phyloP scores from a whole-genome alignment of 768 basidiomycete genomes.

The Mycena vulgaris region DNA sequence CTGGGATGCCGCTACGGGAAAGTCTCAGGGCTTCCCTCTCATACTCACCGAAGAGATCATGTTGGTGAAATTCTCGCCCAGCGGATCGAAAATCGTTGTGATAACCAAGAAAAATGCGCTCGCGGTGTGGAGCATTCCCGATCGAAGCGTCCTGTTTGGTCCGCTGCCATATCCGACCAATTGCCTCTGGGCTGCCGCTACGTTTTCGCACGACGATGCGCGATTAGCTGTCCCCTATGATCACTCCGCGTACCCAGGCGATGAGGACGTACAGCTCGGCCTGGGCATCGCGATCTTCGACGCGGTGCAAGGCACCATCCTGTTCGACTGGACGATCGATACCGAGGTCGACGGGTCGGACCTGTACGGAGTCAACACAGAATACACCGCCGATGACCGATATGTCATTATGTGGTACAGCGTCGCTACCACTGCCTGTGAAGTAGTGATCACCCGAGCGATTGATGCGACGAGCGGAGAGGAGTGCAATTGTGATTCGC shows the following conservation, averaged over 20 bases:
- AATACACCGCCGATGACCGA: slow-evolving; percentile 1
- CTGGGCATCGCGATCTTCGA: background rate
- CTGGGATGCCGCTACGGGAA: background rate
- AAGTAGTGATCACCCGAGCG: background rate
- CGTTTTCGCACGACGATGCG: background rate
- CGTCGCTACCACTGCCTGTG: background rate
- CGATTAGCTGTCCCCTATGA: background rate
- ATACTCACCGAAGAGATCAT: background rate
- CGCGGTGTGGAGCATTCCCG: background rate
- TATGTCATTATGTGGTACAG: slow-evolving; percentile 11
- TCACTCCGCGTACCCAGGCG: background rate
- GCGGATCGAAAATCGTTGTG: background rate
- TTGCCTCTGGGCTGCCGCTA: background rate
- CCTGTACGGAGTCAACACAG: background rate
- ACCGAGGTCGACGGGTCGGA: background rate
- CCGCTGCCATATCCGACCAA: background rate
- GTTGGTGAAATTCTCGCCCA: background rate
- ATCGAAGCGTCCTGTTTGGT: background rate
- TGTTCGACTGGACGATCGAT: background rate
- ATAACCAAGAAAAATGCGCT: background rate
- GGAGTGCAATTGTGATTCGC: background rate
- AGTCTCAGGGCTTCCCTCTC: background rate
- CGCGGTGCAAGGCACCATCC: background rate
- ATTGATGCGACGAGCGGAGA: background rate
- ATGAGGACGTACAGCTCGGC: background rate